Evolutionary conservation across 2,329 filamentous ascomycete genomes (phyloP).

Genomic region (Cladophialophora immunda): DNA sequence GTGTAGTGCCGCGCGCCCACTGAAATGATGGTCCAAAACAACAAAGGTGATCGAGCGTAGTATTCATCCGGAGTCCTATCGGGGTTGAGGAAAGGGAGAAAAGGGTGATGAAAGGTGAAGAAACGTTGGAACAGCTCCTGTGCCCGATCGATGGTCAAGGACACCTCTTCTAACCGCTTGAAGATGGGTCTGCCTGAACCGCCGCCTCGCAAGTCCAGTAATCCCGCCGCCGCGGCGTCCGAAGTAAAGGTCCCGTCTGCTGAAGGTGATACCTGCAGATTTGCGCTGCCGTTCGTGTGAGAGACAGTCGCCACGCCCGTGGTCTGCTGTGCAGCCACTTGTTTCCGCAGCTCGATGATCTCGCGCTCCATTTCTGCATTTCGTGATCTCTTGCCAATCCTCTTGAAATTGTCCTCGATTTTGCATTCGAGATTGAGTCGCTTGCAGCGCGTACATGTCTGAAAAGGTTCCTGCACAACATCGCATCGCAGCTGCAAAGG

Average conservation of each 20-base stretch:
- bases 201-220: slow-evolving; percentile 57
- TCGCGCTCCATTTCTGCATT: slow-evolving; percentile 71
- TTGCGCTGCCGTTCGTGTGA: slow-evolving; percentile 23
- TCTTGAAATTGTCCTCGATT: slow-evolving; percentile 74
- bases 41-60: slow-evolving; percentile 65
- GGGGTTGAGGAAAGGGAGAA: slow-evolving; percentile 69
- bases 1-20: slow-evolving; percentile 69
- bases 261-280: slow-evolving; percentile 19
- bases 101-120: slow-evolving; percentile 71
- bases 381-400: slow-evolving; percentile 71
- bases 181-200: slow-evolving; percentile 46
- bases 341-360: slow-evolving; percentile 60
- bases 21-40: slow-evolving; percentile 74
- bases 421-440: slow-evolving; percentile 71
- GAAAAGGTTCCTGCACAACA: slow-evolving; percentile 70
- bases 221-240: slow-evolving; percentile 59
- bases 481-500: slow-evolving; percentile 69
- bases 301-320: slow-evolving; percentile 8
- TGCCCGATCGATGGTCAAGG: slow-evolving; percentile 53
- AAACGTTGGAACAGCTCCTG: slow-evolving; percentile 63
- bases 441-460: slow-evolving; percentile 68
- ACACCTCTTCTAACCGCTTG: slow-evolving; percentile 63
- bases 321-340: slow-evolving; percentile 49
- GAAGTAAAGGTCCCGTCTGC: slow-evolving; percentile 45
- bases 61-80: slow-evolving; percentile 64